phyloP scores from a whole-genome alignment of 2,329 filamentous ascomycete species.

The Elsinoe necatrix region DNA sequence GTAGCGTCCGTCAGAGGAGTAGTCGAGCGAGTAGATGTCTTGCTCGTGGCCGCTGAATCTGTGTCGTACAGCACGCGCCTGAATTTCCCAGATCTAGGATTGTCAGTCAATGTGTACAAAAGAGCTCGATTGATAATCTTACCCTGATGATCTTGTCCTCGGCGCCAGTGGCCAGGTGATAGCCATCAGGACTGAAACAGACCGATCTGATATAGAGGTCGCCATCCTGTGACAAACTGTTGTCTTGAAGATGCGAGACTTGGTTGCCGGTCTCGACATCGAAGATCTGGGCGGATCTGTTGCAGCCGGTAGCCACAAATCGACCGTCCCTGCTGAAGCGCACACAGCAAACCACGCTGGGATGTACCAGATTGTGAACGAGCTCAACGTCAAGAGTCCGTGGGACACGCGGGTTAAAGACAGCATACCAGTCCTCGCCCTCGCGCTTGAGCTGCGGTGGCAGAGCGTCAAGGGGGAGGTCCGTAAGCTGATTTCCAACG shows the following conservation, averaged over 20 bases:
- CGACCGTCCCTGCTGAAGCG: slow-evolving; percentile 93
- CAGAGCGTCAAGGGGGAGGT: slow-evolving; percentile 78
- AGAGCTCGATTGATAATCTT: slow-evolving; percentile 35
- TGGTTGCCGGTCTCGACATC: slow-evolving; percentile 82
- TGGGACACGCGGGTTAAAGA: slow-evolving; percentile 89
- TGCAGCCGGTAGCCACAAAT: slow-evolving; percentile 93
- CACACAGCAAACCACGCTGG: slow-evolving; percentile 97
- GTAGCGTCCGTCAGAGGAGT: slow-evolving; percentile 82
- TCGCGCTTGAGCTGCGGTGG: slow-evolving; percentile 83
- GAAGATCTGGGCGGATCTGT: slow-evolving; percentile 98
- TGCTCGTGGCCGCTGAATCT: slow-evolving; percentile 96
- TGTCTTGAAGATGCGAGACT: slow-evolving; percentile 83
- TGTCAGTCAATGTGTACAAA: slow-evolving; percentile 10
- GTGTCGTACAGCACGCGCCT: slow-evolving; percentile 71
- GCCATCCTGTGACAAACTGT: slow-evolving; percentile 74
- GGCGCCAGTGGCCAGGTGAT: slow-evolving; percentile 87
- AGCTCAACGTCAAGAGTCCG: slow-evolving; percentile 88
- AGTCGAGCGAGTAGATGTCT: slow-evolving; percentile 95
- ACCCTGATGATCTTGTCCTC: slow-evolving; percentile 96
- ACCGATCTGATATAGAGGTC: slow-evolving; percentile 97
- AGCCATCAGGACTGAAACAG: slow-evolving; percentile 95
- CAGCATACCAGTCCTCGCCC: slow-evolving; percentile 86
- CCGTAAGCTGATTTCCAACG: slow-evolving; percentile 63
- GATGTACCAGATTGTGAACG: slow-evolving; percentile 83
- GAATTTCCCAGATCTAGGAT: slow-evolving; percentile 85